Conservation (phyloP, 2,329 filamentous ascomycete genomes). For the Alternaria gaisen region DNA sequence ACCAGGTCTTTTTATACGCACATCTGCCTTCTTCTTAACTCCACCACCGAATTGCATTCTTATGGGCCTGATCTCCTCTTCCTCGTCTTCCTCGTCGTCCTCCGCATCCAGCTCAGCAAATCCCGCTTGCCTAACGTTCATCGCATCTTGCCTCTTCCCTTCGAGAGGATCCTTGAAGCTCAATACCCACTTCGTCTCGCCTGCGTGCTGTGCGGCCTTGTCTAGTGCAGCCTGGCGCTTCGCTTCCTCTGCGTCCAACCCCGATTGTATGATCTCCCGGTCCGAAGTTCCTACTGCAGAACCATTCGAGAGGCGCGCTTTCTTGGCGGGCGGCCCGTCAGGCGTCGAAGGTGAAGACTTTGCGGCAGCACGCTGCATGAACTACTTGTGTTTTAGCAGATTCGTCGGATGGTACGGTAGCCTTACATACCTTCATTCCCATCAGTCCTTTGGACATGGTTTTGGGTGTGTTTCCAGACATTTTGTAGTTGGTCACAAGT, state of each 20-base stretch:
- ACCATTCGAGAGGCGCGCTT: constrained; percentile 65
- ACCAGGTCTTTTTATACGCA: not conserved
- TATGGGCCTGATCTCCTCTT: constrained; percentile 38
- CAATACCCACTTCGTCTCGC: constrained; percentile 80
- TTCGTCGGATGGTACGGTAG: not conserved
- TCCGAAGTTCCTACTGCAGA: constrained; percentile 54
- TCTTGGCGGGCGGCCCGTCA: constrained; percentile 68
- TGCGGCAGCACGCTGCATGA: constrained; percentile 89
- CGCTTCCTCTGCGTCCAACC: constrained; percentile 72
- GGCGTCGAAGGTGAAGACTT: constrained; percentile 61
- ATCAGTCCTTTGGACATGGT: constrained; percentile 86
- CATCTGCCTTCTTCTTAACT: constrained; percentile 44
- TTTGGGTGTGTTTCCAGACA: constrained; percentile 57
- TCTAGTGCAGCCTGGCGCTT: constrained; percentile 67
- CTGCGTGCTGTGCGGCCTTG: constrained; percentile 67
- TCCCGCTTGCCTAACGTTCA: constrained; percentile 68
- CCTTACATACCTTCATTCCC: constrained; percentile 76
- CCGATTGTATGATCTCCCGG: constrained; percentile 68
- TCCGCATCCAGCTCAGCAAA: constrained; percentile 62
- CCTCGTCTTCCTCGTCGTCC: constrained; percentile 47
- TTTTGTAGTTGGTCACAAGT: constrained; percentile 12
- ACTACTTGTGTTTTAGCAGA: constrained; percentile 56
- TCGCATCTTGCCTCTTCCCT: constrained; percentile 49
- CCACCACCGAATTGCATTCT: constrained; percentile 63
- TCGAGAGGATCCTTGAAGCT: constrained; percentile 61